Conservation (phyloP, 805 yeast species). For the Kodamaea restingae region DNA sequence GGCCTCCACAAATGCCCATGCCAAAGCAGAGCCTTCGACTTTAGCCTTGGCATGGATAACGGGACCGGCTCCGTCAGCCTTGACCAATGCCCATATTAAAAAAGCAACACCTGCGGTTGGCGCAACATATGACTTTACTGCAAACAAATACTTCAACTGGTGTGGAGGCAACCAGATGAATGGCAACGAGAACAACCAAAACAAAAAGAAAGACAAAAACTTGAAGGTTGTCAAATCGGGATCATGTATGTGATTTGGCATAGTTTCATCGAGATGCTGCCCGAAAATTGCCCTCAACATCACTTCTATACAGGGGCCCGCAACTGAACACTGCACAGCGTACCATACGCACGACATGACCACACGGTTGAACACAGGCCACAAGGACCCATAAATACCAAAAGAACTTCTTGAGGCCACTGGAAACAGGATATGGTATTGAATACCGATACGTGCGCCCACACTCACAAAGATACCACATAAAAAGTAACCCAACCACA, state of each 20-base stretch:
- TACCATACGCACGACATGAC: constrained; percentile 88
- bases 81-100: constrained; percentile 76
- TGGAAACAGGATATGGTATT: constrained; percentile 82
- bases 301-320: constrained; percentile 73
- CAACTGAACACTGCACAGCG: constrained; percentile 80
- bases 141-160: constrained; percentile 75
- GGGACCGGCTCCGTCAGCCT: constrained; percentile 77
- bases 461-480: constrained; percentile 66
- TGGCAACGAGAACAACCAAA: constrained; percentile 78
- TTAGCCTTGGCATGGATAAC: constrained; percentile 51
- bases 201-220: constrained; percentile 73
- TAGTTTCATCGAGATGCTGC: constrained; percentile 53
- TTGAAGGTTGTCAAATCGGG: constrained; percentile 67
- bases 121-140: constrained; percentile 71
- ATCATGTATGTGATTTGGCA: constrained; percentile 57
- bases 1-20: constrained; percentile 79
- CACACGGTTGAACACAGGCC: constrained; percentile 87
- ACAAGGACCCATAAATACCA: constrained; percentile 80
- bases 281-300: constrained; percentile 76
- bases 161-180: constrained; percentile 81
- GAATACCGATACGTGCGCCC: constrained; percentile 76
- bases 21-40: constrained; percentile 57
- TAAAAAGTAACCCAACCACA: constrained; percentile 77
- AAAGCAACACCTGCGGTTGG: constrained; percentile 84
- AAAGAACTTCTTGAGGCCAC: constrained; percentile 76